Base-by-base conservation (phyloP, 2,329 filamentous ascomycete genomes). In the Aspergillus thermomutatus region DNA sequence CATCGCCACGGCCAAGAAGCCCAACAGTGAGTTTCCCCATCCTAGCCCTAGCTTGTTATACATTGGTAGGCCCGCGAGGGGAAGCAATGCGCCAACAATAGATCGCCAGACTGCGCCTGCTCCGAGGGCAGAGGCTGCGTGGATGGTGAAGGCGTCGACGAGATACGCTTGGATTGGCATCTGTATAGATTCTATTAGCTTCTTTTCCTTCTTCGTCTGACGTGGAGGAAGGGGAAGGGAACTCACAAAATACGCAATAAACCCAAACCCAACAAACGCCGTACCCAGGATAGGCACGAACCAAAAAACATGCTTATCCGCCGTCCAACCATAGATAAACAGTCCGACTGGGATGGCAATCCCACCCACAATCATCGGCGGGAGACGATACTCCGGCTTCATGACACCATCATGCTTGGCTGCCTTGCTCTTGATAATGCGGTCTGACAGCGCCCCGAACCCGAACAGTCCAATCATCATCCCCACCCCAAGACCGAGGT, bases 121-220 rank as follows among this genome's bases (percentile, higher is more conserved):
- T 0, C 88, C 87, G 1, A 88, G 80, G 0, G 84, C 87, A 3
- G 79, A 81, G 17, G 87, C 86, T 1, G 85, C 83, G 60, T 86
- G 83, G 57, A 79, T 72, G 0, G 79, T 75, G 64, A 82, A 88
- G 1, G 82, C 79, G 55, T 90, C 86, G 34, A 89, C 81, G 3
- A 89, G 78, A 62, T 90, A 91, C 2, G 83, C 84, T 54, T 83
- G 80, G 1, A 83, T 73, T 0, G 79, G 77, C 78, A 86, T n/a
- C n/a, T n/a, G n/a, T n/a, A n/a, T n/a, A n/a, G n/a, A n/a, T n/a
- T n/a, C n/a, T n/a, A n/a, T n/a, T n/a, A n/a, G n/a, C n/a, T n/a
- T n/a, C n/a, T n/a, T n/a, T n/a, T n/a, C n/a, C n/a, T n/a, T n/a
- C n/a, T n/a, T n/a, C n/a, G n/a, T n/a, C n/a, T n/a, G n/a, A n/a